These are phyloP conservation scores for Lentinula sp. DNA, from an alignment of 768 basidiomycete species.

Conservation along the genomic window DNA sequence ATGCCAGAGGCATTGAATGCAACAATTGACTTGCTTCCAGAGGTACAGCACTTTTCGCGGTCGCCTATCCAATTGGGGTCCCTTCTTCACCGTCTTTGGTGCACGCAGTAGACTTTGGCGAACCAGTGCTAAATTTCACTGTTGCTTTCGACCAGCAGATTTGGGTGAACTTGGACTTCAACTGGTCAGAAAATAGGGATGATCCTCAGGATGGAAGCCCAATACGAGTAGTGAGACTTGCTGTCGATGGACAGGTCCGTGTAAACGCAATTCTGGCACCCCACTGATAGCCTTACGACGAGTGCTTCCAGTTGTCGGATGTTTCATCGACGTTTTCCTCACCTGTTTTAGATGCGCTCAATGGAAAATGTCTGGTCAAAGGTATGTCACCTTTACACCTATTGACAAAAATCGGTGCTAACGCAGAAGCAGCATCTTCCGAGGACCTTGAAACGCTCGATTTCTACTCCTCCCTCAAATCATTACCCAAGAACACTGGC, in stretches of 20 bases:
- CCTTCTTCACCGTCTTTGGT: conserved; percentile 17
- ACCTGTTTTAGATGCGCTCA: neutral
- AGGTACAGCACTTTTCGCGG: conserved; percentile 61
- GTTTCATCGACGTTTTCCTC: neutral
- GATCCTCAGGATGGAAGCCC: conserved; percentile 14
- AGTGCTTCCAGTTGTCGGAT: neutral
- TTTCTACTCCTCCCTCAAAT: neutral
- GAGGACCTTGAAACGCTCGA: neutral
- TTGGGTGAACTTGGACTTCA: conserved; percentile 42
- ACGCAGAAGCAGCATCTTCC: neutral
- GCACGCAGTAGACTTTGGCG: conserved; percentile 41
- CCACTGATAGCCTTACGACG: neutral
- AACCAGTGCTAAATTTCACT: conserved; percentile 58
- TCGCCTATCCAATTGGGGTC: conserved; percentile 23
- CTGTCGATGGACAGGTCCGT: conserved; percentile 10
- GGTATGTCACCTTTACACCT: neutral
- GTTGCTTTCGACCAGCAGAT: conserved; percentile 23
- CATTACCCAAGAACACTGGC: conserved; percentile 2
- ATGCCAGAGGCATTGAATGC: neutral
- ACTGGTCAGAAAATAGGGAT: conserved; percentile 31
- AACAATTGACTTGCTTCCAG: conserved; percentile 27
- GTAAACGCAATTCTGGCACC: neutral
- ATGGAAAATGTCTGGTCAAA: conserved; percentile 1
- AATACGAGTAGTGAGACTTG: conserved; percentile 12
- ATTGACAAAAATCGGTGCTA: neutral